phyloP scores from a whole-genome alignment of 441 rosid genomes.

The Populus tomentosa region DNA sequence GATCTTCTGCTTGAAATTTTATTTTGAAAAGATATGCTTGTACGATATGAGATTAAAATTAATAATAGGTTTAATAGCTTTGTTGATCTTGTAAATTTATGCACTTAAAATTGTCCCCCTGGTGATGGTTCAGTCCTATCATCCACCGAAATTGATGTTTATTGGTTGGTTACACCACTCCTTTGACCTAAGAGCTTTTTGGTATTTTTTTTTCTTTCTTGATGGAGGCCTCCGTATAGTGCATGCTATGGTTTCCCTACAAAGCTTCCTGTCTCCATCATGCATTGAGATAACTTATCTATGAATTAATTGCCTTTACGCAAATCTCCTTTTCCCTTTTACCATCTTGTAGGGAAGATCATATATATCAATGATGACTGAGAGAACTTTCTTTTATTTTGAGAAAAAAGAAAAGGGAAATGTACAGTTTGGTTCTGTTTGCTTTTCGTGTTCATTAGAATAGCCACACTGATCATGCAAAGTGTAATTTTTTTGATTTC shows the following conservation, averaged over 20 bases:
- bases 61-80: neutral
- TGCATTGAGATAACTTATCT: neutral
- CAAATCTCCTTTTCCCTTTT: neutral
- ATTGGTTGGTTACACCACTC: neutral
- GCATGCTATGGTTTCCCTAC: neutral
- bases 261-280: slow-evolving; percentile 2
- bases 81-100: neutral
- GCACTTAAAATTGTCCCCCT: neutral
- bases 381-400: neutral
- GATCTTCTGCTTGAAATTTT: neutral
- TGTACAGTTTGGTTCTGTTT: neutral
- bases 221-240: neutral
- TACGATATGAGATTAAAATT: neutral
- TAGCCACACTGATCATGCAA: neutral
- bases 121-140: neutral
- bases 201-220: neutral
- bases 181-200: neutral
- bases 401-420: neutral
- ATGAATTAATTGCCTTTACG: neutral
- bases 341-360: neutral
- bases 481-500: neutral
- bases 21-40: neutral
- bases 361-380: neutral
- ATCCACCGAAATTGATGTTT: neutral
- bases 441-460: neutral